Evolutionary conservation across 768 basidiomycete genomes (phyloP).

Genomic region (Suillus variegatus): DNA sequence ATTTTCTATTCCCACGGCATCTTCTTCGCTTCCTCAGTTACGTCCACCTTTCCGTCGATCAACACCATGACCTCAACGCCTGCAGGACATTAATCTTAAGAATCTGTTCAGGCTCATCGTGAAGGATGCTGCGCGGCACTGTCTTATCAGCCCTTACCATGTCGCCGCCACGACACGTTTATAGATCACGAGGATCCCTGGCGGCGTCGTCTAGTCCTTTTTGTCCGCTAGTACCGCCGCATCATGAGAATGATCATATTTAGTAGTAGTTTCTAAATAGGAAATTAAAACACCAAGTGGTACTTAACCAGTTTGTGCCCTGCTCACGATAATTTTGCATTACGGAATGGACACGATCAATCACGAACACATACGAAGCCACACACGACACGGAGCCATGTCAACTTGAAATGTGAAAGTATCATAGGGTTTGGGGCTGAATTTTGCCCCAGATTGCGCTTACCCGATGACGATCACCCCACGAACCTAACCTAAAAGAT

Average conservation of each 20-base stretch:
- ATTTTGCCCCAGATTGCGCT: background rate
- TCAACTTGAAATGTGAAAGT: background rate
- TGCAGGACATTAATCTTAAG: background rate
- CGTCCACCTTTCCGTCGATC: background rate
- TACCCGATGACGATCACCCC: background rate
- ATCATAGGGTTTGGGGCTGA: background rate
- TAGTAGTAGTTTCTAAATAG: background rate
- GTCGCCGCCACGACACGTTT: background rate
- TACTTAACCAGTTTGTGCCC: background rate
- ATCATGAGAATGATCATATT: background rate
- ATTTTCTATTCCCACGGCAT: background rate
- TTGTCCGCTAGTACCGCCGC: background rate
- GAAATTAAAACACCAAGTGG: background rate
- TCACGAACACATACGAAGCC: background rate
- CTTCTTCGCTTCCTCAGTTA: background rate
- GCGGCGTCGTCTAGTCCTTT: background rate
- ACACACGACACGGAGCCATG: background rate
- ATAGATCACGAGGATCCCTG: background rate
- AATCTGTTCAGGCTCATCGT: background rate
- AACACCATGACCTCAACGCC: background rate
- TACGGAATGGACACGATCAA: background rate
- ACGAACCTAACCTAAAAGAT: conserved; percentile 5
- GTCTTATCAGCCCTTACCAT: background rate
- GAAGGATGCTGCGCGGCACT: background rate
- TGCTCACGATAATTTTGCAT: background rate